A percentile compares a stretch with the other conserved stretches of the same genome.
Conservation (phyloP, 2,329 filamentous ascomycete species). For the Thermoascus crustaceus region DNA sequence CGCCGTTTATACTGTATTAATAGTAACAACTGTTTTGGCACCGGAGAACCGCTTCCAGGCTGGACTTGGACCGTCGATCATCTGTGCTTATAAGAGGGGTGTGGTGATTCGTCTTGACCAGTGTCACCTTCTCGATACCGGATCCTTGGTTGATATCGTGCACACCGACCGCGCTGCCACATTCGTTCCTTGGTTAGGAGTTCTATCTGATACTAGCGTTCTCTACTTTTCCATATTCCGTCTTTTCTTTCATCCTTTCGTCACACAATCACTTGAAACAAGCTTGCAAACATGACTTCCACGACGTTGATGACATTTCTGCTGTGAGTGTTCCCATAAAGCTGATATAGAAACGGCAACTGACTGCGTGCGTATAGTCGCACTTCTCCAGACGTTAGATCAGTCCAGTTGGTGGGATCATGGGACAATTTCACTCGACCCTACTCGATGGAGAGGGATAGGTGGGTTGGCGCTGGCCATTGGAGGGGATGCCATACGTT, state of each 20-base stretch:
- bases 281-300: constrained; percentile 6
- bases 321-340: constrained; percentile 9
- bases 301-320: constrained; percentile 12
- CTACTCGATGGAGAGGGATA: constrained; percentile 76
- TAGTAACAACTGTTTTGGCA: no score
- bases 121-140: no score
- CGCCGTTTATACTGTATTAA: no score
- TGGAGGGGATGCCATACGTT: constrained; percentile 88
- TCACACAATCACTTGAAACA: background rate
- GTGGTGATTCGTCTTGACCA: no score
- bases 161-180: no score
- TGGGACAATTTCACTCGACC: constrained; percentile 87
- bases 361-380: constrained; percentile 18
- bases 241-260: background rate
- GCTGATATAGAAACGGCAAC: constrained; percentile 2
- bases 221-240: background rate
- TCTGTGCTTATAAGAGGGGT: no score
- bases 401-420: constrained; percentile 76
- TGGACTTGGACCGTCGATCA: no score
- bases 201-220: no score
- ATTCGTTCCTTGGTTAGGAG: no score
- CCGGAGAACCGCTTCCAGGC: no score
- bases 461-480: constrained; percentile 61
- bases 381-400: constrained; percentile 37
- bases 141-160: no score